Evolutionary conservation across 768 basidiomycete genomes (phyloP), one percentile per base, ranked within the genome.

Genomic region (Pisolithus albus): DNA sequence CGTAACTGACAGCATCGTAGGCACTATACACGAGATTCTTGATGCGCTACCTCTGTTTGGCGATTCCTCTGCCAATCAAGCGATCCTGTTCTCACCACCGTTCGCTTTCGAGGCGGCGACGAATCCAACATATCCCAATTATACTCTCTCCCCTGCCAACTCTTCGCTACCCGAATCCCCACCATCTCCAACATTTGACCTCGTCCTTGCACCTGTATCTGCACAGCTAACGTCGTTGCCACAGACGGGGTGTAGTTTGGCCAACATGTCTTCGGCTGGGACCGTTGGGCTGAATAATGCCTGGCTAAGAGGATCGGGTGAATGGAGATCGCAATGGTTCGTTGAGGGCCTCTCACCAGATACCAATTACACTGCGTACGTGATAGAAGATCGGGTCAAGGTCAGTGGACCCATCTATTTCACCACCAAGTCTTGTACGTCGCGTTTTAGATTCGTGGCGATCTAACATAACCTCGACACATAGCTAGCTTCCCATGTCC

Each of bases 341-440:
- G 52, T 89, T 8, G 75, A 73, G 1, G 80, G 76, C 0, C 71
- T 94, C 16, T 67, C 70, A 1, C 73, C 83, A 5, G 70, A 71
- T 9, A 88, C 85, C 30, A 93, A 93, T 59, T 93, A 92, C 59
- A 91, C 89, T 1, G 81, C 77, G 0, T 92, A 82, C 59, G 76
- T 82, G 13, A 59, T 88, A 2, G 72, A 80, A 55, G 74, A 80
- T 52, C 70, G 67, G 7, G 72, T 76, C 43, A 76, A 78, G 58
- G 75, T 89, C 45, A 80, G 76, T 51, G 81, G 79, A 2, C 88
- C 88, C 0, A 77, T 86, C 2, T 84, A 77, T 58, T 85, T 92
- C 52, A 63, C 71, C 7, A 92, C 90, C 3, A 92, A 93, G 70
- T 84, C 85, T 16, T 73, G 84, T 83, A 61, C 50, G 79, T 66